These are phyloP conservation scores for Xylaria sp. DNA, from an alignment of 2,329 filamentous ascomycete genomes.

Conservation along the genomic window DNA sequence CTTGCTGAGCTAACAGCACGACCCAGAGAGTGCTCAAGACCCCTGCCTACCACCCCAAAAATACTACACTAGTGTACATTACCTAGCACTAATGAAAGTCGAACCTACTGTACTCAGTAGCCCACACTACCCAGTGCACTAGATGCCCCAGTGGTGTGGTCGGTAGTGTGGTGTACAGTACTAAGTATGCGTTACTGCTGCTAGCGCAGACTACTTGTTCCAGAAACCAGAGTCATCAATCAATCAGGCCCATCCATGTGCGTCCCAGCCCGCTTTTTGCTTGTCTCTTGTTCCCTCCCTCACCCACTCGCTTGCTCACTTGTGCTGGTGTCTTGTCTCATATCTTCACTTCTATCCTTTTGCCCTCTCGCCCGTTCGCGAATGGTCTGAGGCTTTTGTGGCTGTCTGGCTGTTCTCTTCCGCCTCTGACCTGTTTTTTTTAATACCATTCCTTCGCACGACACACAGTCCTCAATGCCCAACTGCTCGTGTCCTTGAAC, in stretches of 20 bases:
- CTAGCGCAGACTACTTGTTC: conserved; percentile 30
- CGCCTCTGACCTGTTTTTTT: not conserved
- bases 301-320: conserved; percentile 16
- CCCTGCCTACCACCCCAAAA: conserved; percentile 17
- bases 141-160: not conserved
- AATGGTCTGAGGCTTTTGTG: conserved; percentile 31
- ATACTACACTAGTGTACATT: not conserved
- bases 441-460: conserved; percentile 5
- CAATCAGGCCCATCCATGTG: conserved; percentile 32
- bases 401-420: conserved; percentile 18
- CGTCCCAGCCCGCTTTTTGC: conserved; percentile 37
- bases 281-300: conserved; percentile 20
- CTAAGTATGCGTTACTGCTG: conserved; percentile 10
- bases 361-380: conserved; percentile 22
- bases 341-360: conserved; percentile 24
- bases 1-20: conserved; percentile 6
- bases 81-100: not conserved
- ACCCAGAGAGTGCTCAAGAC: not conserved
- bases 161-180: conserved; percentile 4
- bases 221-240: conserved; percentile 36
- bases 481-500: conserved; percentile 7
- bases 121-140: not conserved
- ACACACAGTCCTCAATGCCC: not conserved
- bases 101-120: no score
- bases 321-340: conserved; percentile 20